Conservation (phyloP, 1,284 basidiomycete genomes). For the Ustilago esculenta region DNA sequence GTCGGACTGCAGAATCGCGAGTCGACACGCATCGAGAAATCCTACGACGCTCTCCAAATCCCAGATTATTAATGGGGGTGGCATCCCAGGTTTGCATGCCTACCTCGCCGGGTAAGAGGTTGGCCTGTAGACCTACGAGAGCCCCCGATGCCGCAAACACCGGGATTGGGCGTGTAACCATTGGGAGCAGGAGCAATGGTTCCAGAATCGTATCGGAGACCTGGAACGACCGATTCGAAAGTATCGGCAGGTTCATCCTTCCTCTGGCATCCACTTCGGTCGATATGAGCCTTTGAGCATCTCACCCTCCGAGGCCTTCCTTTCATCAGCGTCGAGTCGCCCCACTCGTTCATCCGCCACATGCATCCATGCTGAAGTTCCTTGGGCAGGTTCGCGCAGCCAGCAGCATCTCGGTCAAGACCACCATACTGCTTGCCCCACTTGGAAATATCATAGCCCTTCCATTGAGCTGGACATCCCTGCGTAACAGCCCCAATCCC, state of each 20-base stretch:
- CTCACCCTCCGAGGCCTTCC: conserved; percentile 19
- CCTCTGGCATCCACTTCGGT: conserved; percentile 38
- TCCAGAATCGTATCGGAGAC: too few relatives aligned
- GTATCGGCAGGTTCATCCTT: conserved; percentile 12
- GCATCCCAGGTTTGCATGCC: too few relatives aligned
- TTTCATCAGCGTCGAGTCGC: conserved; percentile 18
- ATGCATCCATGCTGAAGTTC: conserved; percentile 34
- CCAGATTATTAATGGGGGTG: too few relatives aligned
- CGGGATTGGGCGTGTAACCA: conserved; percentile 24
- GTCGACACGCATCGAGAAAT: too few relatives aligned
- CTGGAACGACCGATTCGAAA: too few relatives aligned
- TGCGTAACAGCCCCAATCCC: conserved; percentile 21
- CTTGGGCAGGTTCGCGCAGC: conserved; percentile 26
- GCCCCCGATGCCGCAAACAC: conserved; percentile 24
- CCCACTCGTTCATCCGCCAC: conserved; percentile 42
- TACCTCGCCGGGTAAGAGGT: too few relatives aligned
- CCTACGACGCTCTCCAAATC: too few relatives aligned
- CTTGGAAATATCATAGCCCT: conserved; percentile 15
- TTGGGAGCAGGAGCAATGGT: conserved; percentile 17
- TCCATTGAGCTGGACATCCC: conserved; percentile 32
- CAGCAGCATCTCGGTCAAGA: conserved; percentile 19
- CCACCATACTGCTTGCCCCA: conserved; percentile 43
- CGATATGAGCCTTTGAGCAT: conserved; percentile 43
- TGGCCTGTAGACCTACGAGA: conserved; percentile 7
- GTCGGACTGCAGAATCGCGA: too few relatives aligned